A percentile compares a stretch with the other conserved stretches of the same genome.
phyloP scores from a whole-genome alignment of 352 stramenopile species.

The Lagenidium sp. region DNA sequence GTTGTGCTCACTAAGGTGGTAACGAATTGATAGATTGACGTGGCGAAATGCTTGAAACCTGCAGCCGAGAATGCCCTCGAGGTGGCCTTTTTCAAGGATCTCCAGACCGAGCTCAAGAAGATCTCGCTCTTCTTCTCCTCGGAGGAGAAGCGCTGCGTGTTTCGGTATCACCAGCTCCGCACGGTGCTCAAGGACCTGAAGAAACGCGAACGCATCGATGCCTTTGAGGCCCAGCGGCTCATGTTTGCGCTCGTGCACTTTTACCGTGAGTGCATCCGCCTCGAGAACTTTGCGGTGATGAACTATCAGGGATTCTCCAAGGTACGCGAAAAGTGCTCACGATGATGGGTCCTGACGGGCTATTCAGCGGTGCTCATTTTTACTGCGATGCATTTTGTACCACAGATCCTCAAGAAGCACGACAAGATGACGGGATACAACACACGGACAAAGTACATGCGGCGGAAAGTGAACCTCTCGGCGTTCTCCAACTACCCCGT shows the following conservation, averaged over 20 bases:
- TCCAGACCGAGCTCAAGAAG: conserved; percentile 71
- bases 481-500: conserved; percentile 70
- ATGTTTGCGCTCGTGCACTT: conserved; percentile 83
- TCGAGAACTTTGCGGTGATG: conserved; percentile 80
- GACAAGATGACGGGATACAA: conserved; percentile 84
- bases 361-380: too few species aligned
- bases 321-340: too few species aligned
- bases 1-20: not conserved
- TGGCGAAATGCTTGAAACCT: not conserved
- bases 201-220: conserved; percentile 21
- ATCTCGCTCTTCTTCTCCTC: conserved; percentile 69
- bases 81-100: conserved; percentile 70
- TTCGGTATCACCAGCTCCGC: conserved; percentile 64
- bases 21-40: not conserved
- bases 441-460: conserved; percentile 81
- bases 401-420: conserved; percentile 75
- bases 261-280: conserved; percentile 68
- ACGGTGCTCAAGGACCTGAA: conserved; percentile 61
- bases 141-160: conserved; percentile 66
- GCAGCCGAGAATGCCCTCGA: conserved; percentile 59
- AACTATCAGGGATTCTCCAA: conserved; percentile 85
- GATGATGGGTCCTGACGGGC: too few species aligned
- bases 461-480: conserved; percentile 69
- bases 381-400: too few species aligned
- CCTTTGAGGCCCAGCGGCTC: conserved; percentile 48